Percentiles rank a stretch among this genome's conserved stretches.
Evolutionary conservation across 495 filamentous ascomycete species (phyloP).

Genomic region (Daldinia childiae): DNA sequence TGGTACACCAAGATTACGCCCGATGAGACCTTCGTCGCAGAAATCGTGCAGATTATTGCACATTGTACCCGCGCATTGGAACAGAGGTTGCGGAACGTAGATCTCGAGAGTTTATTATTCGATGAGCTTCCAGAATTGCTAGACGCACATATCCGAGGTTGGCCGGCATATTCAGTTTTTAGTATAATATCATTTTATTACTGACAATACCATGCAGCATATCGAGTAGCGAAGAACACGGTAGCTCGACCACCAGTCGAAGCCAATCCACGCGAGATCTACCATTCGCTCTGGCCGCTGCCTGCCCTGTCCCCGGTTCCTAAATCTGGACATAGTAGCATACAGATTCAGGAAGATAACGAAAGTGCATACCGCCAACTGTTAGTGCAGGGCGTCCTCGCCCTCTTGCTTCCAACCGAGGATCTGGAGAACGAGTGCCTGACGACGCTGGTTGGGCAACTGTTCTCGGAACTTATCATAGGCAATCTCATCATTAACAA

Average conservation of each 20-base stretch:
- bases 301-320: slow-evolving; percentile 82
- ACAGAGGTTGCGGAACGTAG: slow-evolving; percentile 80
- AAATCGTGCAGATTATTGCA: slow-evolving; percentile 87
- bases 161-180: slow-evolving; percentile 44
- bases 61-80: slow-evolving; percentile 89
- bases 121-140: slow-evolving; percentile 89
- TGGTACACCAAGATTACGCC: slow-evolving; percentile 95
- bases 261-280: slow-evolving; percentile 72
- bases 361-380: slow-evolving; percentile 84
- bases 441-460: slow-evolving; percentile 80
- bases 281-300: slow-evolving; percentile 84
- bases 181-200: slow-evolving; percentile 11
- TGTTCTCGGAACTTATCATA: slow-evolving; percentile 86
- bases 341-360: slow-evolving; percentile 72
- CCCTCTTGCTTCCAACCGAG: slow-evolving; percentile 87
- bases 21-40: slow-evolving; percentile 84
- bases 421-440: slow-evolving; percentile 89
- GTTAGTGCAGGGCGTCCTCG: slow-evolving; percentile 78
- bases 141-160: slow-evolving; percentile 82
- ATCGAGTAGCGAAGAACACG: slow-evolving; percentile 62
- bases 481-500: slow-evolving; percentile 79
- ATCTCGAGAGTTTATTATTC: slow-evolving; percentile 82
- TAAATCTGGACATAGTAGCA: slow-evolving; percentile 59
- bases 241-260: slow-evolving; percentile 64
- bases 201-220: slow-evolving; percentile 55